phyloP scores from a whole-genome alignment of 129 eudicot species.

The Helianthus tuberosus region DNA sequence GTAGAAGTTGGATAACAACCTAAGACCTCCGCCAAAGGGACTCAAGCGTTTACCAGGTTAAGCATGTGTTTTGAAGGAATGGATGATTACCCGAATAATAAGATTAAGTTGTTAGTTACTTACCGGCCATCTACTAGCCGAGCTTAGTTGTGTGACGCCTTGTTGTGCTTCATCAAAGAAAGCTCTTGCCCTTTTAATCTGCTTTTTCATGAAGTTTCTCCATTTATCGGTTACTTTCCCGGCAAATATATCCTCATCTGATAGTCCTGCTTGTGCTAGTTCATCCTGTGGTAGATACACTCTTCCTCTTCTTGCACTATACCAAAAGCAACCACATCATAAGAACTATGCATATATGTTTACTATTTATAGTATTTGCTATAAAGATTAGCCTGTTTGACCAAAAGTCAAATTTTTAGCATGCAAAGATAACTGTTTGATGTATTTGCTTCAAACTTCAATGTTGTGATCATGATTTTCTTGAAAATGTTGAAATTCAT shows the following conservation, averaged over 20 bases:
- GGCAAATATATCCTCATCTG: constrained; percentile 94
- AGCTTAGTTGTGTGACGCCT: constrained; percentile 85
- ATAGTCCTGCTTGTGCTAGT: constrained; percentile 86
- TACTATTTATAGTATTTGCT: background rate
- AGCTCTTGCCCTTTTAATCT: constrained; percentile 86
- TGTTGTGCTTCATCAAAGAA: constrained; percentile 93
- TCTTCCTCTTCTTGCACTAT: constrained; percentile 94
- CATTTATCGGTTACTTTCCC: constrained; percentile 97
- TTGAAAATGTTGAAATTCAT: background rate
- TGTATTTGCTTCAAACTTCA: background rate
- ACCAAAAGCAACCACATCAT: background rate
- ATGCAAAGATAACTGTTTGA: background rate
- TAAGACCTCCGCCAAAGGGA: too few species aligned
- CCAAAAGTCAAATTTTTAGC: background rate
- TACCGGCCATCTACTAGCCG: constrained; percentile 99
- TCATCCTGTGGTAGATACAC: constrained; percentile 97
- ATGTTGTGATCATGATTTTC: background rate
- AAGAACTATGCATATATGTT: background rate
- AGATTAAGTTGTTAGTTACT: constrained; percentile 29
- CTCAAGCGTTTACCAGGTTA: background rate
- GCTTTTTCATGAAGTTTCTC: constrained; percentile 93
- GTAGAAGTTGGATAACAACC: too few species aligned
- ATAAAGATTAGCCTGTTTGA: constrained; percentile 5
- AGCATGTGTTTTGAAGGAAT: background rate
- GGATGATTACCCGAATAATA: background rate